These are phyloP conservation scores for slime mould (Dictyostelium discoideum) DNA, from an alignment of 78 protist genomes.

Conservation along the genomic window DNA sequence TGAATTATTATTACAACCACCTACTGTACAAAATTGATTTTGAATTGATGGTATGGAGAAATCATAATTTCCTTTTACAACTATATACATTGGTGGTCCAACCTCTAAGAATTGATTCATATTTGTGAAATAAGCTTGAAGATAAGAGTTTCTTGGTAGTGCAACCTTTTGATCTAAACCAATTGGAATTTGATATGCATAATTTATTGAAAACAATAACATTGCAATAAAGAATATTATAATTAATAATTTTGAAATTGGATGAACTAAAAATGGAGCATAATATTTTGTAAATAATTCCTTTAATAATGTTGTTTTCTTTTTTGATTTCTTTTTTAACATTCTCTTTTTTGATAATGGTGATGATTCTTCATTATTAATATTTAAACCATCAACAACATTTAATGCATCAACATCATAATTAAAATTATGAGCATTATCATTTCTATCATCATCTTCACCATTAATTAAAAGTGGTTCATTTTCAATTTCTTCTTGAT, in stretches of 20 bases:
- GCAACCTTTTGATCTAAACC: slow-evolving; percentile 86
- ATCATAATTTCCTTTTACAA: slow-evolving; percentile 46
- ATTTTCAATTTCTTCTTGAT: neutral
- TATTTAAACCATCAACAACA: neutral
- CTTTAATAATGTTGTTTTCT: slow-evolving; percentile 23
- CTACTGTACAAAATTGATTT: slow-evolving; percentile 1
- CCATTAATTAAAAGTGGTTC: neutral
- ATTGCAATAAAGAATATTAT: slow-evolving; percentile 13
- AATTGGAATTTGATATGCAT: neutral
- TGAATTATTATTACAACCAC: slow-evolving; percentile 2
- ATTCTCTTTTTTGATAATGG: neutral
- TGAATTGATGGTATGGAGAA: neutral
- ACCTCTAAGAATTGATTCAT: slow-evolving; percentile 39
- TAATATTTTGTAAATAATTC: slow-evolving; percentile 41
- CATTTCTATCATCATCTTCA: neutral
- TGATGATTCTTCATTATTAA: neutral
- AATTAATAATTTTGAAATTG: slow-evolving; percentile 10
- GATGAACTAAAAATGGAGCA: slow-evolving; percentile 47
- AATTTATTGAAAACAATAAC: neutral
- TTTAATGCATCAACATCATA: neutral
- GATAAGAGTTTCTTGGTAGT: slow-evolving; percentile 81
- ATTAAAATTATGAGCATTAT: neutral
- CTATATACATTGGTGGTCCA: slow-evolving; percentile 85
- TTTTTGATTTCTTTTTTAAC: neutral
- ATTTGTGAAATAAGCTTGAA: slow-evolving; percentile 65